phyloP scores from a whole-genome alignment of 352 stramenopile genomes.

The Sclerospora graminicola region DNA sequence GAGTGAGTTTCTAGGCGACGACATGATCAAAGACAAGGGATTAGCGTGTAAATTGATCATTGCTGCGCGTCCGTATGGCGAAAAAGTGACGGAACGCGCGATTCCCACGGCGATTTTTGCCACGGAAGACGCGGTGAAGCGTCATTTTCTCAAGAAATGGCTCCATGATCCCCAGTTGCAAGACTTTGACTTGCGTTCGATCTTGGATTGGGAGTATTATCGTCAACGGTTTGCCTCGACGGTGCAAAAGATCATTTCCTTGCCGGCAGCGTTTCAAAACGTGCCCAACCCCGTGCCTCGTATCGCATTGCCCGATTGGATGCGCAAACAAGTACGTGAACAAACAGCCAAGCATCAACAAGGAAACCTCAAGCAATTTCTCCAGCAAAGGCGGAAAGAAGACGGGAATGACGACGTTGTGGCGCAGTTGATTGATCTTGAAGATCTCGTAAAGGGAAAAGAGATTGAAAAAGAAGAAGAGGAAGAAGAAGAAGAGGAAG shows the following conservation, averaged over 20 bases:
- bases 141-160: slow-evolving; percentile 98
- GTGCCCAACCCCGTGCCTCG: slow-evolving; percentile 94
- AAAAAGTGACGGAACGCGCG: slow-evolving; percentile 95
- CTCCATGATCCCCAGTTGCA: slow-evolving; percentile 87
- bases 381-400: slow-evolving; percentile 34
- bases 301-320: slow-evolving; percentile 95
- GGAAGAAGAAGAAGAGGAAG: background rate
- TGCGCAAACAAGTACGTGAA: slow-evolving; percentile 88
- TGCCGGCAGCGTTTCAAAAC: slow-evolving; percentile 96
- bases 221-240: slow-evolving; percentile 70
- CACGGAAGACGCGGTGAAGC: slow-evolving; percentile 89
- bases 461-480: slow-evolving; percentile 11
- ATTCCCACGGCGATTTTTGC: slow-evolving; percentile 98
- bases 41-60: slow-evolving; percentile 99
- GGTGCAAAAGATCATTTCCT: slow-evolving; percentile 99
- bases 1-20: slow-evolving; percentile 95
- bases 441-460: slow-evolving; percentile 38
- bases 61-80: slow-evolving; percentile 79
- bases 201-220: slow-evolving; percentile 99
- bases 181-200: slow-evolving; percentile 88
- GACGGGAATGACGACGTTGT: slow-evolving; percentile 32
- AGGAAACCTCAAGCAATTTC: slow-evolving; percentile 86
- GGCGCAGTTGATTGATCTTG: slow-evolving; percentile 59
- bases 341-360: slow-evolving; percentile 75
- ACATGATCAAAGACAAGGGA: slow-evolving; percentile 98